A percentile compares a stretch with the other conserved stretches of the same genome.
These are phyloP conservation scores for Trametes villosa DNA, from an alignment of 768 basidiomycete species.

Conservation along the genomic window DNA sequence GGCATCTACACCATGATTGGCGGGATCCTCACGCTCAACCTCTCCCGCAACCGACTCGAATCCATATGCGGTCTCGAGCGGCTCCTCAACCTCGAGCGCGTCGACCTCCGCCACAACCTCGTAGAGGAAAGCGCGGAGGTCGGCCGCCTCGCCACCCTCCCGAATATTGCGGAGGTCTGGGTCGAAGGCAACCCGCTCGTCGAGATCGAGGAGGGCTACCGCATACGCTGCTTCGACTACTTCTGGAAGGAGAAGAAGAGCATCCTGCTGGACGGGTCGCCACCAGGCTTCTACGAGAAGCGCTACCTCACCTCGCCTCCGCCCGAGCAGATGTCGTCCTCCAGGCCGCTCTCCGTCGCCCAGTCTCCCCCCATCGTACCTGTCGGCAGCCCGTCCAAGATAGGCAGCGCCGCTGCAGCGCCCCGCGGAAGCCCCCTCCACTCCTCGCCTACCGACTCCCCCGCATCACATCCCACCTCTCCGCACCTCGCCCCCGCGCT, in stretches of 20 bases:
- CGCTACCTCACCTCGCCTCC: conserved; percentile 54
- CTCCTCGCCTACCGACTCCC: conserved; percentile 40
- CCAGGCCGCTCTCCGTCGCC: conserved; percentile 51
- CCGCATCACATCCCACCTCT: conserved; percentile 47
- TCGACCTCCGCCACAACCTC: conserved; percentile 82
- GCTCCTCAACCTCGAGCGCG: conserved; percentile 78
- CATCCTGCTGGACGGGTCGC: conserved; percentile 75
- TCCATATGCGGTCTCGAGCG: conserved; percentile 95
- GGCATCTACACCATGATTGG: conserved; percentile 85
- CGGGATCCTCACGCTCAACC: conserved; percentile 75
- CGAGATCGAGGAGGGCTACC: conserved; percentile 69
- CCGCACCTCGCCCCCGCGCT: conserved; percentile 47
- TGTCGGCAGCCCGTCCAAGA: conserved; percentile 44
- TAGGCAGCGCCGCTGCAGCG: conserved; percentile 8
- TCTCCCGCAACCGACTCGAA: conserved; percentile 86
- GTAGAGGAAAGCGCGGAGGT: conserved; percentile 86
- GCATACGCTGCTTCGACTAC: conserved; percentile 78
- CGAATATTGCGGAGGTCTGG: conserved; percentile 81
- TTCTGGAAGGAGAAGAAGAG: conserved; percentile 86
- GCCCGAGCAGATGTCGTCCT: conserved; percentile 55
- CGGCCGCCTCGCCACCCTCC: conserved; percentile 77
- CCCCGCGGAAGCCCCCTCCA: conserved; percentile 28
- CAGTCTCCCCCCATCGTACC: conserved; percentile 66
- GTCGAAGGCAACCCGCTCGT: conserved; percentile 83
- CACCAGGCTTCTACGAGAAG: conserved; percentile 74